These are phyloP conservation scores for Teratosphaeria epicoccoides DNA, from an alignment of 2,329 filamentous ascomycete genomes.

Conservation along the genomic window DNA sequence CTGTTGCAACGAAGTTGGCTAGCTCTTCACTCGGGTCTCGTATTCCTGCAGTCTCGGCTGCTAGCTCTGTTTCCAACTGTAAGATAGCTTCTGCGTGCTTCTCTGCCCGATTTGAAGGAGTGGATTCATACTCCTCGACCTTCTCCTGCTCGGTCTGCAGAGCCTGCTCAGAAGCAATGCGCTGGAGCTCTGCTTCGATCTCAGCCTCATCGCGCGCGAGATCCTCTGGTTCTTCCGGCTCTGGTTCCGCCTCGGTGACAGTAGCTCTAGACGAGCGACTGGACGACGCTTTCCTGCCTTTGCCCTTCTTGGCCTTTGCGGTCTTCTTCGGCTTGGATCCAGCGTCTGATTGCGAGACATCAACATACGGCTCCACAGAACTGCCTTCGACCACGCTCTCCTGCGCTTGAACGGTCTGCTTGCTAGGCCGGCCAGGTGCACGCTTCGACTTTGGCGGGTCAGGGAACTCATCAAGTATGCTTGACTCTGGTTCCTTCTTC, in stretches of 20 bases:
- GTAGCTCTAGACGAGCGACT: constrained; percentile 16
- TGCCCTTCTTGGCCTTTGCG: constrained; percentile 16
- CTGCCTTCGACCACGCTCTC: not conserved
- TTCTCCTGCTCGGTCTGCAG: constrained; percentile 19
- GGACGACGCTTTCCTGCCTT: constrained; percentile 19
- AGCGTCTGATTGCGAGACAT: not conserved
- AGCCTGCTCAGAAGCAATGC: constrained; percentile 21
- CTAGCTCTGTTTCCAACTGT: constrained; percentile 12
- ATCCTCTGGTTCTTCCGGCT: constrained; percentile 10
- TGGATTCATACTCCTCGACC: constrained; percentile 27
- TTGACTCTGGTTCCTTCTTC: constrained; percentile 18
- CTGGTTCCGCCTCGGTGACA: constrained; percentile 9
- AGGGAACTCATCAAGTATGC: constrained; percentile 12
- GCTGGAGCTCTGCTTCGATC: constrained; percentile 23
- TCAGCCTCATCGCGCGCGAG: constrained; percentile 19
- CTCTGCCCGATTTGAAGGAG: constrained; percentile 17
- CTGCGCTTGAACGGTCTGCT: constrained; percentile 2
- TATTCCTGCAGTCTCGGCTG: constrained; percentile 7
- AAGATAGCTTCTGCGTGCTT: constrained; percentile 13
- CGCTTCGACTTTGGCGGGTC: constrained; percentile 21
- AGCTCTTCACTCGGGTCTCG: constrained; percentile 4
- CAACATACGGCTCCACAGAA: not conserved
- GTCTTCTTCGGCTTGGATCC: not conserved
- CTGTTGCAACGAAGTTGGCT: constrained; percentile 6
- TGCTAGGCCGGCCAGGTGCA: constrained; percentile 13